Evolutionary conservation across 1,284 basidiomycete genomes (phyloP), one percentile per base, ranked within the genome.

Genomic region (Fistulina hepatica): DNA sequence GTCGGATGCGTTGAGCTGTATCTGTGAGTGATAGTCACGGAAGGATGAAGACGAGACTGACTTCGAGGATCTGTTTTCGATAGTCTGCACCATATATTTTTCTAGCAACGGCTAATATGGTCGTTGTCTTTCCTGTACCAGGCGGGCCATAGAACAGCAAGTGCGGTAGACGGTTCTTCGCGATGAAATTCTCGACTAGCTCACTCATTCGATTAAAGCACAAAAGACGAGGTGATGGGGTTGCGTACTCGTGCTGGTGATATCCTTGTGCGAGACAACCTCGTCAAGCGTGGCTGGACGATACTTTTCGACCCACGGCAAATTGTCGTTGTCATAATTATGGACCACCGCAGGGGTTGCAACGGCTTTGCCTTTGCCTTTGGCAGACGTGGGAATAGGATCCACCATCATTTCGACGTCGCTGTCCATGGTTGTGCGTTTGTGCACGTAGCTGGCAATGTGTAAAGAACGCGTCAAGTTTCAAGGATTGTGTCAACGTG

Each of bases 91-190:
- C 93, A 54, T 97, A 98, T 63, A 98, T 86, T 48, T 85, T 76
- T 32, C 92, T 74, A 15, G 94, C 93, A 23, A 98, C 84, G 7
- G 95, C 95, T n/a, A 98, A 69, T 45, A 98, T 94, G 0, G 93
- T 98, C 0, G 90, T 93, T 2, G 94, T 98, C 62, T 98, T 98
- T 35, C 94, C 94, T 0, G 94, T 98, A 12, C 89, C 95, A 12
- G 95, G 95, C 22, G 95, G 95, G 0, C 95, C 95, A 54, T 98
- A 99, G 60, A 99, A 92, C 32, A 99, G 70, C 16, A 98, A 68
- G 61, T 99, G 95, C 0, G 95, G 95, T 19, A 99, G 60, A 34
- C 93, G 68, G 47, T 94, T 93, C 58, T 91, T 91, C 49, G 91
- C 82, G 51, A 98, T 94, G 57, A 99, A 98, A 56, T 84, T 86